phyloP scores from a whole-genome alignment of 2,329 filamentous ascomycete genomes.

The Aspergillus piperis region DNA sequence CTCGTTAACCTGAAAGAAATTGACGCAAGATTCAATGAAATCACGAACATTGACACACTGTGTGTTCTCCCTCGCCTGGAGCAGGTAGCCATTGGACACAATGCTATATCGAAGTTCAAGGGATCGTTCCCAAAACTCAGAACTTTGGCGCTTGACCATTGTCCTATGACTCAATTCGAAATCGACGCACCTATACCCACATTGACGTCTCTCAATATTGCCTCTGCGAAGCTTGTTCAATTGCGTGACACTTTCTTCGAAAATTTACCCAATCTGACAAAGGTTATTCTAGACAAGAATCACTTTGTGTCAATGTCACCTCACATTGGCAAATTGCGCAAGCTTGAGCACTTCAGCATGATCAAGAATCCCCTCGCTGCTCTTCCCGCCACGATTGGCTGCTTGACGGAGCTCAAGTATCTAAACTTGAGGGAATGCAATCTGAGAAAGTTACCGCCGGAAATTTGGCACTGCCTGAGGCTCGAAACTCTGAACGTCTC shows the following conservation, averaged over 20 bases:
- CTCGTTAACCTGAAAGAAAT: constrained; percentile 80
- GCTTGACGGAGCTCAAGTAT: constrained; percentile 77
- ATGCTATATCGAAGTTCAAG: constrained; percentile 84
- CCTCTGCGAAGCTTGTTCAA: constrained; percentile 85
- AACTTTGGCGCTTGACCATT: constrained; percentile 86
- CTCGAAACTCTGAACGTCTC: constrained; percentile 92
- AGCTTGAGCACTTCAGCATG: constrained; percentile 88
- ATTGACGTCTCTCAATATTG: constrained; percentile 82
- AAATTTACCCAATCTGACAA: constrained; percentile 82
- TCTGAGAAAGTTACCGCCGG: constrained; percentile 79
- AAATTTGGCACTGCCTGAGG: constrained; percentile 93
- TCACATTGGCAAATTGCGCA: constrained; percentile 79
- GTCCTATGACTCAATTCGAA: constrained; percentile 92
- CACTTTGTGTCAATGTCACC: constrained; percentile 88
- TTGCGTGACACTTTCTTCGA: constrained; percentile 84
- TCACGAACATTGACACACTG: constrained; percentile 85
- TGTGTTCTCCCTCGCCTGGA: constrained; percentile 83
- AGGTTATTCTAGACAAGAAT: constrained; percentile 88
- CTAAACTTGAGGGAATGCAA: constrained; percentile 94
- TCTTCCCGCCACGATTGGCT: constrained; percentile 84
- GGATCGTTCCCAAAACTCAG: constrained; percentile 85
- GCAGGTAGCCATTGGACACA: constrained; percentile 87
- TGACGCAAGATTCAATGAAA: constrained; percentile 89
- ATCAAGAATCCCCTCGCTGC: constrained; percentile 86
- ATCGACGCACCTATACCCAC: constrained; percentile 75